Evolutionary conservation across 169 alveolate species (phyloP), one percentile per base, ranked within the genome.

Genomic region (Prorocentrum cordatum): DNA sequence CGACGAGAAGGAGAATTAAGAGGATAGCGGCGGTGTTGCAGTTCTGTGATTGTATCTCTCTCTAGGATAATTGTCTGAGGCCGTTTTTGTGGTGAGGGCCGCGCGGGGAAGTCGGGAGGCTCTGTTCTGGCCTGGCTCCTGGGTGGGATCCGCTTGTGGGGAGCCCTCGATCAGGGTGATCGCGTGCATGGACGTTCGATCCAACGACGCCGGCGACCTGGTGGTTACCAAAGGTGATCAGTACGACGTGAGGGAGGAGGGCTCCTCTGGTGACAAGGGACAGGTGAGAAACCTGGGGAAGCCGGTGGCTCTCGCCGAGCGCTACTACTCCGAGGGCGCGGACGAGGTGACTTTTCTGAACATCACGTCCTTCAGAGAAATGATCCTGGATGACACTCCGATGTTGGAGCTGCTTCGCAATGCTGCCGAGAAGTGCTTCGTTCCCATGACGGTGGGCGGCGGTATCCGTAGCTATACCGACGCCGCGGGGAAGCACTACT

Each of bases 241-340:
- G 71, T 66, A 64, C 59, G 82, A 47, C 36, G 77, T 58, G 36
- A 12, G 72, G 50, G 92, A 84, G 67, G 33, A 50, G 54, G 61
- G 72, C 26, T n/a, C n/a, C n/a, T n/a, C n/a, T n/a, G n/a, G n/a
- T n/a, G n/a, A n/a, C n/a, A 58, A 68, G 54, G 80, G 88, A 16
- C 27, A 20, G 32, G 92, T 84, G 54, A 80, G 92, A 5, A 84
- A 84, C 20, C 75, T 38, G 20, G 92, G 92, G 22, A 84, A 84
- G 67, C 92, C 92, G 2, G 92, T 84, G 20, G 61, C 83, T n/a
- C 77, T 84, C 54, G 92, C 92, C 2, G 75, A 70, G 77, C 92
- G 92, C 12, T 84, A 84, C 75, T 84, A 68, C 32, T 67, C 67
- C 47, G 83, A 47, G 47, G 47, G 83, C 39, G n/a, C 50, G 16